Conservation (phyloP, 129 eudicot genomes). For the Dittrichia graveolens region DNA sequence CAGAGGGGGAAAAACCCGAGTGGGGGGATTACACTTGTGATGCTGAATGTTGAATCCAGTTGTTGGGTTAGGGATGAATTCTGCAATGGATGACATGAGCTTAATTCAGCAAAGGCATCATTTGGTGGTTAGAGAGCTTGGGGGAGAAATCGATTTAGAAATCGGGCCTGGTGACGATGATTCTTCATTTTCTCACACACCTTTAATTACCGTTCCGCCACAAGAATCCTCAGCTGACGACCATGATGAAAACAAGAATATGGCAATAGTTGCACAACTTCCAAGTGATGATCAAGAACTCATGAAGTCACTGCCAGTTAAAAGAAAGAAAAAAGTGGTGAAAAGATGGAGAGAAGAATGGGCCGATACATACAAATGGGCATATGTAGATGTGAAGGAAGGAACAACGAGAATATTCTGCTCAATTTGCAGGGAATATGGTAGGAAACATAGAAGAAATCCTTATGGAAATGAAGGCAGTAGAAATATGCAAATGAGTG, state of each 20-base stretch:
- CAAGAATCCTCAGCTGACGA: slow-evolving; percentile 80
- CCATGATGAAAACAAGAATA: slow-evolving; percentile 71
- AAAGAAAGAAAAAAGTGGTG: slow-evolving; percentile 93
- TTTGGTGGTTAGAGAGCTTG: slow-evolving; percentile 80
- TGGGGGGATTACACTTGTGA: slow-evolving; percentile 50
- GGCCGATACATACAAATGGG: slow-evolving; percentile 99
- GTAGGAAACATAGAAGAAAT: slow-evolving; percentile 91
- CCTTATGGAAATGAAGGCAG: slow-evolving; percentile 99
- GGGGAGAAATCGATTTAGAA: slow-evolving; percentile 93
- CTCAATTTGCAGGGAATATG: slow-evolving; percentile 91
- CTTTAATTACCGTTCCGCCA: slow-evolving; percentile 60
- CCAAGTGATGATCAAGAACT: slow-evolving; percentile 70
- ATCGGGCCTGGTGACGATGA: slow-evolving; percentile 92
- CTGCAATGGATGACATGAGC: slow-evolving; percentile 94
- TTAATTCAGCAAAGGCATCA: slow-evolving; percentile 91
- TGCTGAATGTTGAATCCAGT: slow-evolving; percentile 96
- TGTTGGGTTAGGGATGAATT: slow-evolving; percentile 85
- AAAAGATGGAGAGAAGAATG: slow-evolving; percentile 99
- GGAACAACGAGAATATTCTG: slow-evolving; percentile 95
- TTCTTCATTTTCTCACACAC: slow-evolving; percentile 54
- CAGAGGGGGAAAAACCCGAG: slow-evolving; percentile 38
- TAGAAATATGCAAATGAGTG: slow-evolving; percentile 99
- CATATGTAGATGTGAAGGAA: slow-evolving; percentile 95
- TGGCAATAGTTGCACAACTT: slow-evolving; percentile 59
- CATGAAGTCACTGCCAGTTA: slow-evolving; percentile 55